A percentile compares a stretch with the other conserved stretches of the same genome.
Conservation (phyloP, 345 rosid genomes). For the Sisymbrium altissimum region DNA sequence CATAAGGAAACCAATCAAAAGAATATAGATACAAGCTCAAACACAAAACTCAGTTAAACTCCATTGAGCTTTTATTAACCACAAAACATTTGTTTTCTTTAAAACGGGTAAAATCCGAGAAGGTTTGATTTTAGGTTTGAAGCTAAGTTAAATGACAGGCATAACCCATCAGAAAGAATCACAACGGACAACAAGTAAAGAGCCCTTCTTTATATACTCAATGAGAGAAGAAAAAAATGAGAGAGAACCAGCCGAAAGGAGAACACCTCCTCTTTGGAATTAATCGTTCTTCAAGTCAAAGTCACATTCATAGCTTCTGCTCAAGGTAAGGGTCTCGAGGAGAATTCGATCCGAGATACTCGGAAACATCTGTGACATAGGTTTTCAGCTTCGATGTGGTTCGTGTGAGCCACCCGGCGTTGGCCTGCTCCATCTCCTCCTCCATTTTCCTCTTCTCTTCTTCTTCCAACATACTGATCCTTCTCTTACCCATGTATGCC, state of each 20-base stretch:
- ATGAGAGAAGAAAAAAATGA: neutral
- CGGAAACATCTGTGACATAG: conserved; percentile 47
- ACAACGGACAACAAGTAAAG: neutral
- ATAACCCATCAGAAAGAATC: conserved; percentile 18
- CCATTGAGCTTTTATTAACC: neutral
- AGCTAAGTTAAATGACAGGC: conserved; percentile 17
- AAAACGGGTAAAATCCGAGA: neutral
- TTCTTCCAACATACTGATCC: conserved; percentile 60
- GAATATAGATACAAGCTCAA: neutral
- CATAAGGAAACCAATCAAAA: neutral
- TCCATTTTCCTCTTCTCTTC: conserved; percentile 55
- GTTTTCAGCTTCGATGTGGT: conserved; percentile 80
- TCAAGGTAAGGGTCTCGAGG: conserved; percentile 67
- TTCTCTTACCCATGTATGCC: conserved; percentile 67
- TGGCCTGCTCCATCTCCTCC: conserved; percentile 44
- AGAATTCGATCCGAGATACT: conserved; percentile 39
- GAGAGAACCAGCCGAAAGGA: conserved; percentile 17
- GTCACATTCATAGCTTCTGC: conserved; percentile 50
- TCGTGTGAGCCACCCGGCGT: conserved; percentile 77
- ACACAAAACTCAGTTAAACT: neutral
- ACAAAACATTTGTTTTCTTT: neutral
- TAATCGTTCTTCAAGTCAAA: neutral
- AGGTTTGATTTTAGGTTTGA: neutral
- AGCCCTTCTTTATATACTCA: conserved; percentile 12
- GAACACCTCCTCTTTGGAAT: neutral